Evolutionary conservation across 805 yeast genomes (phyloP).

Genomic region (Ogataea haglerorum): DNA sequence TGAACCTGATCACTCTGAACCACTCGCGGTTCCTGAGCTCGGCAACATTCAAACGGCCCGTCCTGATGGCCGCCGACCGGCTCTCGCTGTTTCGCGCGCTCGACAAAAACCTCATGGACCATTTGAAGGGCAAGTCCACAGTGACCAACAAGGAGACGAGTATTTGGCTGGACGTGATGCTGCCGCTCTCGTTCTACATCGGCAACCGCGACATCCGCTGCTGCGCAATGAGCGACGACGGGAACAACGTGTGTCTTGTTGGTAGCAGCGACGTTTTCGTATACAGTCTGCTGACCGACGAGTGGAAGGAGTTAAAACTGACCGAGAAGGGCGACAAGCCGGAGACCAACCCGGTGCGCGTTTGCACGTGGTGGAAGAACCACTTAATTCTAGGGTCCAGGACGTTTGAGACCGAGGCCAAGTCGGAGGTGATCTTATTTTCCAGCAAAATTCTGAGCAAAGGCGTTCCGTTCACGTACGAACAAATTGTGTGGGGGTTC

Average conservation of each 20-base stretch:
- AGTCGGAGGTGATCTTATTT: constrained; percentile 31
- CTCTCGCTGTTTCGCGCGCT: constrained; percentile 45
- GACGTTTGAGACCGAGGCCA: constrained; percentile 21
- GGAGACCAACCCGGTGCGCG: constrained; percentile 31
- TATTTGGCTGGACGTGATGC: constrained; percentile 43
- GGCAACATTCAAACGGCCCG: constrained; percentile 36
- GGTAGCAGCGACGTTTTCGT: constrained; percentile 46
- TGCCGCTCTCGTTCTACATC: constrained; percentile 44
- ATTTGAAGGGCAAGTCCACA: constrained; percentile 25
- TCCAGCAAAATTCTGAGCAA: constrained; percentile 25
- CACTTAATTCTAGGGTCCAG: constrained; percentile 30
- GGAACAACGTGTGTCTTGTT: constrained; percentile 46
- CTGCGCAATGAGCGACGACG: constrained; percentile 44
- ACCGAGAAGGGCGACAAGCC: constrained; percentile 27
- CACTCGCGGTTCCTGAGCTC: constrained; percentile 24
- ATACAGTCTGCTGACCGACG: constrained; percentile 37
- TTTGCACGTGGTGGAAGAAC: constrained; percentile 38
- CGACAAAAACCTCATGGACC: constrained; percentile 39
- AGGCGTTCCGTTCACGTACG: constrained; percentile 25
- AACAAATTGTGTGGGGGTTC: constrained; percentile 34
- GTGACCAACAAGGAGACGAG: constrained; percentile 36
- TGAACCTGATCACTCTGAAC: constrained; percentile 26
- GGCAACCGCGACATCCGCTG: constrained; percentile 42
- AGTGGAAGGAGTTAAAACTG: constrained; percentile 44
- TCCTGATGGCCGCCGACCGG: constrained; percentile 38